Percentiles rank a stretch among this genome's conserved stretches.
Evolutionary conservation across 1,139 yeast species (phyloP).

Genomic region (Kodamaea fungicola): DNA sequence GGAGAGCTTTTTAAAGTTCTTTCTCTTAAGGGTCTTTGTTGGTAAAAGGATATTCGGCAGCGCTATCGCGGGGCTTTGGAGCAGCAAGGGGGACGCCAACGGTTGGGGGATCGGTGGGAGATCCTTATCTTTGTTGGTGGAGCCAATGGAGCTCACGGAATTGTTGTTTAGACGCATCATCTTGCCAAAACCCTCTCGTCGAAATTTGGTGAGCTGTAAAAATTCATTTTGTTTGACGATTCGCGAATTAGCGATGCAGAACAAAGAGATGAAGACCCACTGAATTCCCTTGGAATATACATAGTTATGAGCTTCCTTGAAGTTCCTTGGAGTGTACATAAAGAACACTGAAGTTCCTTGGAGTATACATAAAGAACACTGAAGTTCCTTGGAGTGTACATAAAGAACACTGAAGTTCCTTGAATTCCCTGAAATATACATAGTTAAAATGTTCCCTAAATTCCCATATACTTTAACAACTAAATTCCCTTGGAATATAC

Average conservation of each 20-base stretch:
- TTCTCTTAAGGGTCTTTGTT: conserved; percentile 63
- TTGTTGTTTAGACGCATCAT: conserved; percentile 27
- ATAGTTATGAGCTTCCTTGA: too few species aligned
- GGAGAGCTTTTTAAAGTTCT: conserved; percentile 70
- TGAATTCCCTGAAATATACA: too few species aligned
- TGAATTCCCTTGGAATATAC: background rate
- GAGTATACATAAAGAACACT: too few species aligned
- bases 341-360: too few species aligned
- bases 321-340: too few species aligned
- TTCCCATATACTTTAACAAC: too few species aligned
- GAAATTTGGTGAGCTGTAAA: background rate
- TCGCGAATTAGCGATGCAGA: background rate
- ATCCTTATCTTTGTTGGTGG: conserved; percentile 29
- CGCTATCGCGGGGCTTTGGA: conserved; percentile 5
- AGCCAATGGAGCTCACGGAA: conserved; percentile 25
- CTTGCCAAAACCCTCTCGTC: background rate
- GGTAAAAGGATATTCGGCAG: conserved; percentile 24
- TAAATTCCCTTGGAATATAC: too few species aligned
- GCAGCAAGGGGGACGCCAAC: conserved; percentile 9
- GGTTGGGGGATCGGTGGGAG: conserved; percentile 39
- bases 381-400: too few species aligned
- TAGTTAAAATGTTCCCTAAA: too few species aligned
- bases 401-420: too few species aligned
- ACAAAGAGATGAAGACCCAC: background rate
- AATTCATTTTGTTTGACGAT: background rate